Percentiles rank a stretch among this genome's conserved stretches.
Conservation (phyloP, 2,329 filamentous ascomycete species). For the Rhynchosporium agropyri region DNA sequence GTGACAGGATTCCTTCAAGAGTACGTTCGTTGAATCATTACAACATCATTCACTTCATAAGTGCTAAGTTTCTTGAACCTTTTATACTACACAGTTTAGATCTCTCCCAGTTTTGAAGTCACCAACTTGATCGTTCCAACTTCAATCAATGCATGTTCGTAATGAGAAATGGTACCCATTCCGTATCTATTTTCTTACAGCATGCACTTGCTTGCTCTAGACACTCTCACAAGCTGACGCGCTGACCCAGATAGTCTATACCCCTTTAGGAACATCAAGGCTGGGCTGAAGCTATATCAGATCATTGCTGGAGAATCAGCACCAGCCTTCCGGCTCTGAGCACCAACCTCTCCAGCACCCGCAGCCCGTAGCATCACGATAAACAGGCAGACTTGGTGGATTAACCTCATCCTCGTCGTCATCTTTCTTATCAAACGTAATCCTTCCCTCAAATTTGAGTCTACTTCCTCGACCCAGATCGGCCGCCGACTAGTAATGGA, state of each 20-base stretch:
- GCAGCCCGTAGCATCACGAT: slow-evolving; percentile 3
- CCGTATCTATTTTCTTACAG: background rate
- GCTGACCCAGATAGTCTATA: background rate
- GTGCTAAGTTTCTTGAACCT: background rate
- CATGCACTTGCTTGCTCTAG: background rate
- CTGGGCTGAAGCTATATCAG: background rate
- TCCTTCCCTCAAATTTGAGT: slow-evolving; percentile 1
- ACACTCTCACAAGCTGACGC: background rate
- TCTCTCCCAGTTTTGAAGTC: background rate
- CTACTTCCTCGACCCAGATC: slow-evolving; percentile 7
- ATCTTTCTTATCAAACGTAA: background rate
- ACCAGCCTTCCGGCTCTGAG: slow-evolving; percentile 4
- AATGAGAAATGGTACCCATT: background rate
- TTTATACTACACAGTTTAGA: background rate
- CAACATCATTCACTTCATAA: background rate
- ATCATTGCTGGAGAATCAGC: slow-evolving; percentile 6
- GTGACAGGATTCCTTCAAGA: background rate
- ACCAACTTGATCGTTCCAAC: background rate
- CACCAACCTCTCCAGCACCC: background rate
- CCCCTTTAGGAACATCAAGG: background rate
- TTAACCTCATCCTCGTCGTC: slow-evolving; percentile 1
- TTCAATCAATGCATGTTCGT: background rate
- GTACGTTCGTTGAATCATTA: background rate
- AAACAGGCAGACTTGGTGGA: background rate
- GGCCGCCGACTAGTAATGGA: slow-evolving; percentile 2